Conservation (phyloP, 176 grass and related monocot genomes). For the Carex pumila region DNA sequence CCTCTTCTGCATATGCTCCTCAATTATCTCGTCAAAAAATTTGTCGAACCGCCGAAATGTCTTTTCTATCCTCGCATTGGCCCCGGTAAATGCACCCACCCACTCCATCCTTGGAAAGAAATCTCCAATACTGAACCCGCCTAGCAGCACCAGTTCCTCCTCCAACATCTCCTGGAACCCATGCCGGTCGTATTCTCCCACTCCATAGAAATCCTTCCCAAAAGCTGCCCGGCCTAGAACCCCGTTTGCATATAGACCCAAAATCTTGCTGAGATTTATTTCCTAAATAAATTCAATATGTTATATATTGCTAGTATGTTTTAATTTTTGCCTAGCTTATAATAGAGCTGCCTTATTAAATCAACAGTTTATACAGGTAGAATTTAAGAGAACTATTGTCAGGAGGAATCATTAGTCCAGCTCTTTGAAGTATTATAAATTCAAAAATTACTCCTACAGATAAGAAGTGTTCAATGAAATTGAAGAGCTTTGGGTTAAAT, state of each 20-base stretch:
- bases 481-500: slow-evolving; percentile 7
- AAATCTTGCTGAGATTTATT: slow-evolving; percentile 16
- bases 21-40: slow-evolving; percentile 19
- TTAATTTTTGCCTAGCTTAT: neutral
- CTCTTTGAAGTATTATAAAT: neutral
- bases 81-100: slow-evolving; percentile 29
- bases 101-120: slow-evolving; percentile 48
- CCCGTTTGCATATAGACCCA: slow-evolving; percentile 11
- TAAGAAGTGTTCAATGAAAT: neutral
- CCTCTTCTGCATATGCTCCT: slow-evolving; percentile 16
- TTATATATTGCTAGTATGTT: neutral
- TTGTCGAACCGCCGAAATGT: neutral
- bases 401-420: neutral
- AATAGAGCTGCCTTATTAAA: neutral
- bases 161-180: slow-evolving; percentile 28
- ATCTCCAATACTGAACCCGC: slow-evolving; percentile 21
- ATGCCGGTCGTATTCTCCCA: slow-evolving; percentile 8
- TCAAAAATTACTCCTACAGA: too few relatives aligned
- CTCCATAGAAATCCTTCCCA: slow-evolving; percentile 7
- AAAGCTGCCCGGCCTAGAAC: slow-evolving; percentile 24
- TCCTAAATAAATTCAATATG: slow-evolving; percentile 6
- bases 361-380: neutral
- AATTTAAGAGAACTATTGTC: neutral
- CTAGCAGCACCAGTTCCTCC: slow-evolving; percentile 37
- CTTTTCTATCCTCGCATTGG: slow-evolving; percentile 22